Percentiles rank a stretch among this genome's conserved stretches.
These are phyloP conservation scores for Prunella vulgaris DNA, from an alignment of 257 asterid genomes.

Conservation along the genomic window DNA sequence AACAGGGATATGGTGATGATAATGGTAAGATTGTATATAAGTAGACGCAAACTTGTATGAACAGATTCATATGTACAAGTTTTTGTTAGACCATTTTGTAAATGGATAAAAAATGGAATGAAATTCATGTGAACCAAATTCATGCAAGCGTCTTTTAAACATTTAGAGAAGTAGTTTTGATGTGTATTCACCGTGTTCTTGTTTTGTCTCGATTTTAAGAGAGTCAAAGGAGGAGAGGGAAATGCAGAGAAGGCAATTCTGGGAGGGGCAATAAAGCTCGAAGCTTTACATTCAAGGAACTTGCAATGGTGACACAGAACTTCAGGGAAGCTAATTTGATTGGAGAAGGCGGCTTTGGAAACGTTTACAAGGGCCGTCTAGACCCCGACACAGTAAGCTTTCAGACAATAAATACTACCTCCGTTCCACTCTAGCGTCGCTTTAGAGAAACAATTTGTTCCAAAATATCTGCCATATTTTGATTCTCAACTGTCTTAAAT, in stretches of 20 bases:
- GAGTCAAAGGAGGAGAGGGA: slow-evolving; percentile 28
- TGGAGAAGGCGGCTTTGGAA: slow-evolving; percentile 94
- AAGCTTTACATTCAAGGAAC: slow-evolving; percentile 73
- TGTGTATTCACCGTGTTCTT: background rate
- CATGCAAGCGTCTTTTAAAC: background rate
- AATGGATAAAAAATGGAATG: too few species aligned
- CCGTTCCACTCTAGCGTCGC: too few species aligned
- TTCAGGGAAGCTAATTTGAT: slow-evolving; percentile 67
- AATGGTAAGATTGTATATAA: slow-evolving; percentile 23
- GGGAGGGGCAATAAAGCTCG: slow-evolving; percentile 35
- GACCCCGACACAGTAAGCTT: slow-evolving; percentile 49
- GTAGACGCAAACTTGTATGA: too few species aligned
- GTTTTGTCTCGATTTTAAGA: slow-evolving; percentile 21
- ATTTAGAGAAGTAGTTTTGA: background rate
- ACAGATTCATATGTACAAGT: too few species aligned
- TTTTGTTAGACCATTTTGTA: too few species aligned
- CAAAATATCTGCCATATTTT: too few species aligned
- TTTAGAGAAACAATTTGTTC: too few species aligned
- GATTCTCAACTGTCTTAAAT: too few species aligned
- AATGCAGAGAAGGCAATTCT: slow-evolving; percentile 26
- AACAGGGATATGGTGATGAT: slow-evolving; percentile 8
- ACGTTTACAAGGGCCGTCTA: slow-evolving; percentile 65
- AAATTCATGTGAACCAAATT: too few species aligned
- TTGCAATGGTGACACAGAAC: slow-evolving; percentile 61
- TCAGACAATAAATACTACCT: background rate